These are phyloP conservation scores for Didymella lethalis DNA, from an alignment of 2,329 filamentous ascomycete genomes.

Conservation along the genomic window DNA sequence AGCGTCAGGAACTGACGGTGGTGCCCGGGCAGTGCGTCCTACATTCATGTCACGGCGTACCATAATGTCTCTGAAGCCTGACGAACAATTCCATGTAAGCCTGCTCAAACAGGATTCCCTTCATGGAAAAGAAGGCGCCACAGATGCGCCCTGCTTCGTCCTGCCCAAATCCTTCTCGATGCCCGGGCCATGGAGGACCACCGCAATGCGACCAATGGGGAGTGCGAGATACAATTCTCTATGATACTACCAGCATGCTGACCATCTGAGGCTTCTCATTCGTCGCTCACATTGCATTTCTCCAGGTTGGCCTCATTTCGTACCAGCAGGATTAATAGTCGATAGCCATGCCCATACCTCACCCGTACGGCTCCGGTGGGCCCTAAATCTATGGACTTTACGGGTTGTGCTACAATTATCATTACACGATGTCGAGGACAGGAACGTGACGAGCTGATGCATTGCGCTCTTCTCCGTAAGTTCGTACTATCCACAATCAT, in stretches of 20 bases:
- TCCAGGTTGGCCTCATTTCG: not conserved
- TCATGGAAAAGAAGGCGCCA: not conserved
- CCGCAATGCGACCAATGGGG: no score
- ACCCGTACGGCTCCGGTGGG: not conserved
- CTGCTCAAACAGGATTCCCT: not conserved
- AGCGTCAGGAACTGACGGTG: not conserved
- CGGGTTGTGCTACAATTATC: slow-evolving; percentile 6
- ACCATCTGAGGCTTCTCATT: not conserved
- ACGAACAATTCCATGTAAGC: not conserved
- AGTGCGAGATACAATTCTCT: not conserved
- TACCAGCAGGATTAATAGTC: not conserved
- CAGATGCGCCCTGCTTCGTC: not conserved
- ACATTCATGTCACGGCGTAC: not conserved
- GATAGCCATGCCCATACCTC: not conserved
- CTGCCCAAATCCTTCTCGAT: not conserved
- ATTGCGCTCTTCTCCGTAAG: slow-evolving; percentile 7
- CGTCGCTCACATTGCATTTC: not conserved
- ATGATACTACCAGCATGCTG: not conserved
- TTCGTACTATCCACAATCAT: not conserved
- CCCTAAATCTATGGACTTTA: not conserved
- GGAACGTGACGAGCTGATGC: no score
- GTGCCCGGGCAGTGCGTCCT: not conserved
- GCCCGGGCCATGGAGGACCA: no score
- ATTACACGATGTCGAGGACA: not conserved
- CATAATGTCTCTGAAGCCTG: not conserved